Conservation (phyloP, 768 basidiomycete genomes). For the Lentinula boryana region DNA sequence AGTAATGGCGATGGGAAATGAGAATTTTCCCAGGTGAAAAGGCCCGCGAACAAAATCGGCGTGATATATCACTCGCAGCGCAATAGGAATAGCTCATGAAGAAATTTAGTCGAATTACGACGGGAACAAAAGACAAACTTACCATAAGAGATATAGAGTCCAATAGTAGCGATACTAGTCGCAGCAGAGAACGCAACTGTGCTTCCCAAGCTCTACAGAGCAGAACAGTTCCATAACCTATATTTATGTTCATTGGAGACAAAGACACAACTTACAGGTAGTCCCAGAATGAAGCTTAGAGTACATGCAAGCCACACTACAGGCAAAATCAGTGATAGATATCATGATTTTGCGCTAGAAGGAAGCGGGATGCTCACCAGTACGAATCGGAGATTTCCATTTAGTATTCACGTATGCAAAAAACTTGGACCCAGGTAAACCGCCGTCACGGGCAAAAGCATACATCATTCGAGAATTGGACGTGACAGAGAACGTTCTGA, state of each 20-base stretch:
- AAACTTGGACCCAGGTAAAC: slow-evolving; percentile 60
- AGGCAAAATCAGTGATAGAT: neutral
- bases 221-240: neutral
- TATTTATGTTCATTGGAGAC: too few relatives aligned
- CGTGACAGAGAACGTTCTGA: slow-evolving; percentile 69
- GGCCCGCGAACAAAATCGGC: slow-evolving; percentile 59
- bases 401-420: slow-evolving; percentile 56
- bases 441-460: slow-evolving; percentile 72
- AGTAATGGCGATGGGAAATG: slow-evolving; percentile 40
- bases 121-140: slow-evolving; percentile 6
- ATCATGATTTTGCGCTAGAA: neutral
- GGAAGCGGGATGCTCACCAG: slow-evolving; percentile 34
- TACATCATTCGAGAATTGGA: slow-evolving; percentile 83
- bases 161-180: slow-evolving; percentile 65
- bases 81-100: slow-evolving; percentile 56
- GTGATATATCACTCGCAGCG: slow-evolving; percentile 56
- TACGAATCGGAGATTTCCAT: slow-evolving; percentile 61
- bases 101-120: neutral
- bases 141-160: slow-evolving; percentile 74
- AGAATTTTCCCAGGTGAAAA: slow-evolving; percentile 64
- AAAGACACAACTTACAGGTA: slow-evolving; percentile 32
- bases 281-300: slow-evolving; percentile 66
- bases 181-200: slow-evolving; percentile 62
- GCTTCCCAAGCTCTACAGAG: slow-evolving; percentile 49
- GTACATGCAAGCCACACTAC: slow-evolving; percentile 76